Percentiles rank a stretch among this genome's conserved stretches.
Conservation (phyloP, 345 rosid genomes). For the Aegle marmelos region DNA sequence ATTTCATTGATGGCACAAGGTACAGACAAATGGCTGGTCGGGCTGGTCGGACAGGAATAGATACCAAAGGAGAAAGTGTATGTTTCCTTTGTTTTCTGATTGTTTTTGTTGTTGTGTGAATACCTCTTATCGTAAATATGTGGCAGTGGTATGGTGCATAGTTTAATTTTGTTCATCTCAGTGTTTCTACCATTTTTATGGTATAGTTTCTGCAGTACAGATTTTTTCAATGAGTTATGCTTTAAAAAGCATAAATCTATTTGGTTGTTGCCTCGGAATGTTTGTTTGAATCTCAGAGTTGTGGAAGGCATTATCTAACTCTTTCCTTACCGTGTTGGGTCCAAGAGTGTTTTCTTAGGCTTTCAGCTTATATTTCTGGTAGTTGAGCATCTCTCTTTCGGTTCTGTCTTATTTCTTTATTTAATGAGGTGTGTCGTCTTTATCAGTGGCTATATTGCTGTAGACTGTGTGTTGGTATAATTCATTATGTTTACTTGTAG, state of each 20-base stretch:
- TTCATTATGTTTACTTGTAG: neutral
- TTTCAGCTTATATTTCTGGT: neutral
- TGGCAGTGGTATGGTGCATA: neutral
- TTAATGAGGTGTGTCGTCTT: neutral
- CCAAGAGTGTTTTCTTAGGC: neutral
- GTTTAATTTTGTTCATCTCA: neutral
- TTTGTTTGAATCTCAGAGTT: neutral
- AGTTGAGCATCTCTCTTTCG: neutral
- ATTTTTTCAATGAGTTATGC: neutral
- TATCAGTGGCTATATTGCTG: neutral
- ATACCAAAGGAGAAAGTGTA: conserved; percentile 98
- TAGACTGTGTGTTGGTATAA: neutral
- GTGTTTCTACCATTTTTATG: conserved; percentile 3
- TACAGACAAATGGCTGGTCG: conserved; percentile 99
- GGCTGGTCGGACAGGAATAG: conserved; percentile 99
- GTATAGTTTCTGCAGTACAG: neutral
- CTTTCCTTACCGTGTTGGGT: neutral
- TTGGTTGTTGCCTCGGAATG: neutral
- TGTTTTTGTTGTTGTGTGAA: neutral
- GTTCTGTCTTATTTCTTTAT: neutral
- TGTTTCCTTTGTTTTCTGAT: conserved; percentile 25
- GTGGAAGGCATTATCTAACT: neutral
- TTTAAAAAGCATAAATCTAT: neutral
- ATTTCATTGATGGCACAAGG: conserved; percentile 96
- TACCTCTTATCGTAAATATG: neutral